Evolutionary conservation across 1,284 basidiomycete genomes (phyloP), one percentile per base, ranked within the genome.

Genomic region (Trametes pubescens): DNA sequence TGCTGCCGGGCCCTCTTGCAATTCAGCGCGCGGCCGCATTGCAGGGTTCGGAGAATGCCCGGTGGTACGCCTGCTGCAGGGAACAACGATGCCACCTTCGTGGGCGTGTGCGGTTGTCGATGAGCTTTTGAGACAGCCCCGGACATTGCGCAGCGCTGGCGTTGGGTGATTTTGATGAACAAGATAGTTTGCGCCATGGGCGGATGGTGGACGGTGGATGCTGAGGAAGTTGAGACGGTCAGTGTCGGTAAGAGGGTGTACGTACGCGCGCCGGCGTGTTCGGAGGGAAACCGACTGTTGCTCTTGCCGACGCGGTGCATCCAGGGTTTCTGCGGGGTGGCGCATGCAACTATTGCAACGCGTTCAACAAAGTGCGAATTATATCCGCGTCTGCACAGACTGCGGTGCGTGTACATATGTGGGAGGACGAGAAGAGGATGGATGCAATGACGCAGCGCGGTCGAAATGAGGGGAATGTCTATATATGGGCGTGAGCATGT

Each of bases 401-500:
- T 32, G 29, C 29, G 29, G 4, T 32, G 29, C 29, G 29, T 32
- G 29, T n/a, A n/a, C n/a, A n/a, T n/a, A n/a, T 32, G 29, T 32
- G 29, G 29, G 29, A 32, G 38, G 38, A 3, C 9, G 22, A 47
- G 44, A 47, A 16, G 21, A 47, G 21, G 21, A 26, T 24, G 24
- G 21, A 21, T 11, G 44, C 44, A 14, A 26, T 10, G 22, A 5
- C 21, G 44, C 44, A 47, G 44, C 21, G 9, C 10, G 44, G 24
- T 9, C 10, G 22, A 14, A 21, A 10, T 10, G 21, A 13, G 54
- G 53, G 53, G 13, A 43, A 56, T 56, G 21, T 48, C 60, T 40
- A 51, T 51, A 56, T 61, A 61, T 56, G 48, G 60, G 34, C 21
- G 53, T 8, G 59, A 61, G 24, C 58, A 59, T 60, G 51, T 22